Base-by-base conservation (phyloP, 169 alveolate genomes). In the Pseudocohnilembus persalinus region DNA sequence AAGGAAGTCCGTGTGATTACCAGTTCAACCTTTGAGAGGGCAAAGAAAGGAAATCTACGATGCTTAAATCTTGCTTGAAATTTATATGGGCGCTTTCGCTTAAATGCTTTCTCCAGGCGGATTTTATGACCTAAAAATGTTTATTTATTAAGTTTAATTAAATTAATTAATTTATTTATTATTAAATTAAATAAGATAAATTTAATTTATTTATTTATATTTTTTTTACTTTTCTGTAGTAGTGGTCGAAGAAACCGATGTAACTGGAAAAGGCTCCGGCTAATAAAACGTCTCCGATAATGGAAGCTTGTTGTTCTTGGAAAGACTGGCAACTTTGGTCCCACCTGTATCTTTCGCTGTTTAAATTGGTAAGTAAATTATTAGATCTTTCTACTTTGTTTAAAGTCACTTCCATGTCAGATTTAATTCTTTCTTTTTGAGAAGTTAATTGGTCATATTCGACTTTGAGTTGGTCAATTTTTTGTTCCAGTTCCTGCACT, bases 201-300 rank as follows among this genome's bases (percentile, higher is more conserved):
- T n/a, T n/a, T n/a, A n/a, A n/a, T n/a, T n/a, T n/a, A n/a, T n/a
- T n/a, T n/a, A n/a, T n/a, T n/a, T n/a, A n/a, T n/a, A n/a, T n/a
- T n/a, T n/a, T n/a, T n/a, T n/a, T n/a, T n/a, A n/a, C n/a, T n/a
- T n/a, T n/a, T n/a, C n/a, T n/a, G n/a, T n/a, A n/a, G n/a, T n/a
- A n/a, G 76, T 96, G 98, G 87, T 98, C 99, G 88, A 97, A 98
- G 96, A 97, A 98, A 68, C 99, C 99, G 80, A 97, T 95, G 90
- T 98, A 98, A 29, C 98, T 95, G 72, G 97, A 94, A 90, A 98
- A 98, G 31, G 99, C 99, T 28, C 99, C 98, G 28, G 99, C 97
- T 35, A 98, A 89, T 72, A 98, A 90, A 34, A 98, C 96, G 91
- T 99, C 99, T 29, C 99, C 99, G 80, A 97, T 83, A 85, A 98